phyloP scores from a whole-genome alignment of 2,329 filamentous ascomycete genomes.

The Parascedosporium putredinis region DNA sequence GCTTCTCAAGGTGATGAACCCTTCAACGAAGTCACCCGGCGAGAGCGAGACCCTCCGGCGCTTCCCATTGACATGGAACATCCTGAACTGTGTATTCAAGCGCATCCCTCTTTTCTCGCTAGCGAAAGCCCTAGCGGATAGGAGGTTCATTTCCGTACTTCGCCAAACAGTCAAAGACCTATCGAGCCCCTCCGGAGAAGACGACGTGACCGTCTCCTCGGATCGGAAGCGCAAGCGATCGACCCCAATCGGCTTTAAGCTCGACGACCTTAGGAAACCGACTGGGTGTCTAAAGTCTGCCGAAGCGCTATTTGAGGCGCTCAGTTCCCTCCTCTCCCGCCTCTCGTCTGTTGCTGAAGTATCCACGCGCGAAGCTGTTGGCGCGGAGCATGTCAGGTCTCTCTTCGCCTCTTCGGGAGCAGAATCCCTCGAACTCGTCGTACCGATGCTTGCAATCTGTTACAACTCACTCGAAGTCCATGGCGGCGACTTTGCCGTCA shows the following conservation, averaged over 20 bases:
- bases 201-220: slow-evolving; percentile 16
- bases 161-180: slow-evolving; percentile 55
- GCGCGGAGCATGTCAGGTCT: slow-evolving; percentile 47
- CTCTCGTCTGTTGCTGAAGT: slow-evolving; percentile 24
- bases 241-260: slow-evolving; percentile 22
- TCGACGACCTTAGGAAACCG: slow-evolving; percentile 27
- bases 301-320: slow-evolving; percentile 35
- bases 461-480: slow-evolving; percentile 24
- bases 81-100: slow-evolving; percentile 50
- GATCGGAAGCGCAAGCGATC: slow-evolving; percentile 35
- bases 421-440: slow-evolving; percentile 35
- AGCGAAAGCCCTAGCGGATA: slow-evolving; percentile 60
- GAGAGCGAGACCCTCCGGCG: slow-evolving; percentile 41
- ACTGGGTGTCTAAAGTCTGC: slow-evolving; percentile 34
- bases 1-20: slow-evolving; percentile 52
- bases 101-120: slow-evolving; percentile 60
- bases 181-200: slow-evolving; percentile 19
- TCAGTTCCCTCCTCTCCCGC: slow-evolving; percentile 35
- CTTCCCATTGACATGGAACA: slow-evolving; percentile 48
- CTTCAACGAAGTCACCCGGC: slow-evolving; percentile 24
- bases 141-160: slow-evolving; percentile 56
- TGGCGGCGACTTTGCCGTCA: slow-evolving; percentile 24
- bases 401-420: slow-evolving; percentile 40
- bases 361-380: slow-evolving; percentile 36
- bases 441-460: slow-evolving; percentile 36